These are phyloP conservation scores for Parastagonospora avenae DNA, from an alignment of 2,329 filamentous ascomycete species.

Conservation along the genomic window DNA sequence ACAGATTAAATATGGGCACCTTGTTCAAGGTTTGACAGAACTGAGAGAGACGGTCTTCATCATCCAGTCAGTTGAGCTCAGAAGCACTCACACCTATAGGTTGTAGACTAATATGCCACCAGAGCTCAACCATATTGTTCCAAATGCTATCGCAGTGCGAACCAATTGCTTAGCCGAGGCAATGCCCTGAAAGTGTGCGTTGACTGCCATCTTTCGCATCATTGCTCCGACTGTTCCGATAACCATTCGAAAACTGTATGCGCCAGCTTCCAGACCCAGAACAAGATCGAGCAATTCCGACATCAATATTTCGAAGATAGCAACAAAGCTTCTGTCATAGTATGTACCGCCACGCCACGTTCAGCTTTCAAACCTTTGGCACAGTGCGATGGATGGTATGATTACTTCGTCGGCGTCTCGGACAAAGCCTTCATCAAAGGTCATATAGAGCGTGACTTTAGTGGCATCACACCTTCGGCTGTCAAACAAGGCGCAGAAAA, in stretches of 20 bases:
- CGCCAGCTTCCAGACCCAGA: slow-evolving; percentile 7
- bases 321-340: slow-evolving; percentile 15
- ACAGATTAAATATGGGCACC: slow-evolving; percentile 13
- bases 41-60: slow-evolving; percentile 11
- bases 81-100: no score
- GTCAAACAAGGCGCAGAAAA: not conserved
- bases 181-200: slow-evolving; percentile 13
- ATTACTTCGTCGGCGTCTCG: slow-evolving; percentile 23
- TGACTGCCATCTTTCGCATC: slow-evolving; percentile 16
- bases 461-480: slow-evolving; percentile 2
- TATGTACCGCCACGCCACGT: slow-evolving; percentile 17
- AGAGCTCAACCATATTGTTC: slow-evolving; percentile 24
- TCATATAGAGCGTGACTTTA: slow-evolving; percentile 17
- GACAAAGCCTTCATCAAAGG: slow-evolving; percentile 19
- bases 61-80: slow-evolving; percentile 17
- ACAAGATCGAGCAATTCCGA: slow-evolving; percentile 19
- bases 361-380: slow-evolving; percentile 8
- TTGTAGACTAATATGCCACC: not conserved
- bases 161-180: slow-evolving; percentile 16
- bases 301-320: slow-evolving; percentile 24
- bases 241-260: slow-evolving; percentile 16
- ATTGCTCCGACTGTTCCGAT: slow-evolving; percentile 13
- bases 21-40: slow-evolving; percentile 8
- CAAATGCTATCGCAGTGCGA: slow-evolving; percentile 15
- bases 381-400: slow-evolving; percentile 16